These are phyloP conservation scores for Epicoccum sorghinum DNA, from an alignment of 2,329 filamentous ascomycete genomes.

Conservation along the genomic window DNA sequence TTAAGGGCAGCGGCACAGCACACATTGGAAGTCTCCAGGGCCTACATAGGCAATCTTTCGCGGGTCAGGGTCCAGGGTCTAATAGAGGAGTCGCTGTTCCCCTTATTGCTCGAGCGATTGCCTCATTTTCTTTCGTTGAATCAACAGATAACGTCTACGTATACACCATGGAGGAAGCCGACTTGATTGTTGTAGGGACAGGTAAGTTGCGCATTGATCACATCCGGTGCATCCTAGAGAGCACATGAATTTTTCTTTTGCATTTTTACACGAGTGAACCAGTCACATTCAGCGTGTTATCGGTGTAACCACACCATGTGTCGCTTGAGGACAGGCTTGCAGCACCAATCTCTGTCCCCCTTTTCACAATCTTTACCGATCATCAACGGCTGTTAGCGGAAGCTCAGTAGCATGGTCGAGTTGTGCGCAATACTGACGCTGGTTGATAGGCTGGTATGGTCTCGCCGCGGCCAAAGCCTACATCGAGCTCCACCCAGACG, in stretches of 20 bases:
- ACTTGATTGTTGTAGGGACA: constrained; percentile 32
- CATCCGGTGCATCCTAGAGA: background rate
- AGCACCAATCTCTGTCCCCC: background rate
- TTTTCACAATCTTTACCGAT: background rate
- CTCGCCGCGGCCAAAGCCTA: constrained; percentile 44
- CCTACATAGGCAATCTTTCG: background rate
- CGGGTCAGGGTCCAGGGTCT: background rate
- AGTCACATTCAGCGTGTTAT: background rate
- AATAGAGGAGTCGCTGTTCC: background rate
- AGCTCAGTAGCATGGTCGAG: background rate
- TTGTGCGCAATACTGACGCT: background rate
- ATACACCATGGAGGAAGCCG: constrained; percentile 22
- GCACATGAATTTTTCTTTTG: background rate
- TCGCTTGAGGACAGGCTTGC: background rate
- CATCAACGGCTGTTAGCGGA: background rate
- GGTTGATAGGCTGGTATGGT: constrained; percentile 29
- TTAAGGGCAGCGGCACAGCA: background rate
- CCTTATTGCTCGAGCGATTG: background rate
- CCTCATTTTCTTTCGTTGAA: background rate
- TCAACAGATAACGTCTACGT: background rate
- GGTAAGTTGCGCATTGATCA: constrained; percentile 21
- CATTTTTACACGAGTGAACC: no score
- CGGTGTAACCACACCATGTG: background rate
- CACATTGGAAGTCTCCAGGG: background rate
- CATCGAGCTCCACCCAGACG: constrained; percentile 49